These are phyloP conservation scores for Sporisorium scitamineum DNA, from an alignment of 1,284 basidiomycete genomes.

Conservation along the genomic window DNA sequence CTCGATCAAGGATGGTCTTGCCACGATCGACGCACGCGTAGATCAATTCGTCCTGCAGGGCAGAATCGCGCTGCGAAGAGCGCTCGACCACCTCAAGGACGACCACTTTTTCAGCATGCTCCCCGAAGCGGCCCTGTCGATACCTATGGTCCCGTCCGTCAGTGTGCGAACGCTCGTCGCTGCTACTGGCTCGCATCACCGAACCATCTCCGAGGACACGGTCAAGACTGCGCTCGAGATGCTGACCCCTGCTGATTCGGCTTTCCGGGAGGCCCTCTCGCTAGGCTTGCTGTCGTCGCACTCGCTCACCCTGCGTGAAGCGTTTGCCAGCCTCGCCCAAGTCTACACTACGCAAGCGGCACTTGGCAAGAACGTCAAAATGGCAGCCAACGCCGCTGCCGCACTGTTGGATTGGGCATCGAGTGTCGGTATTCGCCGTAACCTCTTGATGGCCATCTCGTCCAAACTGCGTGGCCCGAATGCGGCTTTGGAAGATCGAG, in stretches of 20 bases:
- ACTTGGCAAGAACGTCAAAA: constrained; percentile 43
- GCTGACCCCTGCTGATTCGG: constrained; percentile 40
- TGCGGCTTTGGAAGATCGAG: constrained; percentile 12
- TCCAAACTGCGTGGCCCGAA: constrained; percentile 26
- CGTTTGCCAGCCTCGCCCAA: constrained; percentile 45
- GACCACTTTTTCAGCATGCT: constrained; percentile 63
- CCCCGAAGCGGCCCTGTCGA: constrained; percentile 58
- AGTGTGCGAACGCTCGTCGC: constrained; percentile 38
- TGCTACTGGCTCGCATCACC: constrained; percentile 12
- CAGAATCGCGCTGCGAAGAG: constrained; percentile 43
- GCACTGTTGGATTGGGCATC: constrained; percentile 44
- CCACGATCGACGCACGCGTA: constrained; percentile 22
- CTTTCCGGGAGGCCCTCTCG: constrained; percentile 48
- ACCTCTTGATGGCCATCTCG: constrained; percentile 49
- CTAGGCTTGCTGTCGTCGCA: constrained; percentile 37
- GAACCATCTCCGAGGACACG: constrained; percentile 44
- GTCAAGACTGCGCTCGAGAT: constrained; percentile 41
- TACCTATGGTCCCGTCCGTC: constrained; percentile 55
- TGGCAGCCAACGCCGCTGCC: constrained; percentile 45
- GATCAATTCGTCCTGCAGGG: constrained; percentile 49
- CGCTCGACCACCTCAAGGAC: constrained; percentile 46
- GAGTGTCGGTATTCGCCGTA: constrained; percentile 49
- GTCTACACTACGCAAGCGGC: constrained; percentile 49
- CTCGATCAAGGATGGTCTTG: constrained; percentile 28
- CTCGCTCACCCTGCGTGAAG: constrained; percentile 43